phyloP scores from a whole-genome alignment of 108 stramenopile species.

The Nitzschia sp. region DNA sequence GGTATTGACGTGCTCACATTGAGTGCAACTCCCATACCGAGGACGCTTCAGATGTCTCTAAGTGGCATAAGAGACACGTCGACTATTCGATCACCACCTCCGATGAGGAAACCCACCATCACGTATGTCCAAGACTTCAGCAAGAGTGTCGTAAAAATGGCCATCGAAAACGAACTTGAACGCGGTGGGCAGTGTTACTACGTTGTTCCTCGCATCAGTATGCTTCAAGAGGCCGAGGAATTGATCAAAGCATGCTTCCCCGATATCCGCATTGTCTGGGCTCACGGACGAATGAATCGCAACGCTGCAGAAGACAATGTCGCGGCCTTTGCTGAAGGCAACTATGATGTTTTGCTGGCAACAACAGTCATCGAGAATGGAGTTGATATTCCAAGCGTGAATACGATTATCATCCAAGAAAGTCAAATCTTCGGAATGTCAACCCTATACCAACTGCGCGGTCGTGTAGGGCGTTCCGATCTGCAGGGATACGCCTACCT shows the following conservation, averaged over 20 bases:
- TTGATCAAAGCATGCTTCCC: slow-evolving; percentile 69
- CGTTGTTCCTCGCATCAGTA: slow-evolving; percentile 88
- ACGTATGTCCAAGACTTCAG: slow-evolving; percentile 76
- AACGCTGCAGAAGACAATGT: slow-evolving; percentile 78
- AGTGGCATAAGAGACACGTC: slow-evolving; percentile 91
- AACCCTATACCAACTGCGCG: slow-evolving; percentile 93
- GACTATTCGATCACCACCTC: slow-evolving; percentile 86
- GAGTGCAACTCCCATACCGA: slow-evolving; percentile 94
- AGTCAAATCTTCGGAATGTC: slow-evolving; percentile 93
- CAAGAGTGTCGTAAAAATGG: slow-evolving; percentile 58
- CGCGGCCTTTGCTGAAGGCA: slow-evolving; percentile 82
- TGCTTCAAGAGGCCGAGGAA: slow-evolving; percentile 67
- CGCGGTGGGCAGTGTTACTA: slow-evolving; percentile 90
- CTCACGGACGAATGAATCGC: slow-evolving; percentile 86
- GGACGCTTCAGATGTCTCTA: slow-evolving; percentile 92
- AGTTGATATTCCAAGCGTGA: slow-evolving; percentile 94
- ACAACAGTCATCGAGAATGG: slow-evolving; percentile 98
- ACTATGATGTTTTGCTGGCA: slow-evolving; percentile 88
- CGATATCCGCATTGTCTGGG: slow-evolving; percentile 70
- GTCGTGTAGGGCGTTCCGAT: slow-evolving; percentile 92
- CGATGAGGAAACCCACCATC: slow-evolving; percentile 81
- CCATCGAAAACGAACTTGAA: slow-evolving; percentile 71
- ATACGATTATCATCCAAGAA: slow-evolving; percentile 92
- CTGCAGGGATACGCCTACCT: slow-evolving; percentile 89
- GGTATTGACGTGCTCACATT: slow-evolving; percentile 94